Evolutionary conservation across 805 yeast species (phyloP).

Genomic region (Cyberlindnera euphorbiae): DNA sequence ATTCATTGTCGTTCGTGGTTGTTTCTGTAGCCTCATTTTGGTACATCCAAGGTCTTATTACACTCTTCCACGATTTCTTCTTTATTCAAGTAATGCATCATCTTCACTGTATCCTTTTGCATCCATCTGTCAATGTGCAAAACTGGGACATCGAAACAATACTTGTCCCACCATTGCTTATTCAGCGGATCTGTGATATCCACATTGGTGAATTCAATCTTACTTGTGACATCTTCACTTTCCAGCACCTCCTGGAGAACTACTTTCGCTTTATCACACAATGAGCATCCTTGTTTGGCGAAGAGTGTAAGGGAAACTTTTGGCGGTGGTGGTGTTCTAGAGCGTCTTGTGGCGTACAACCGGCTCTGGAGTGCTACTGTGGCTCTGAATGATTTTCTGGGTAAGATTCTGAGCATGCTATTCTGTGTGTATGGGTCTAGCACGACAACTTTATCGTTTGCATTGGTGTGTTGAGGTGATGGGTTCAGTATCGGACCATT

Average conservation of each 20-base stretch:
- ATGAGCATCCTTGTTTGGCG: conserved; percentile 63
- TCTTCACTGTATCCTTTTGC: conserved; percentile 46
- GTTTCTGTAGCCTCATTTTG: background rate
- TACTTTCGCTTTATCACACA: conserved; percentile 61
- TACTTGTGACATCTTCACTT: conserved; percentile 22
- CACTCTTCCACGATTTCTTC: conserved; percentile 52
- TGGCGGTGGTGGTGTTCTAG: too few species aligned
- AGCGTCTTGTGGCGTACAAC: too few species aligned
- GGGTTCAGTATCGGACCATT: too few species aligned
- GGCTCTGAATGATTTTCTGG: background rate
- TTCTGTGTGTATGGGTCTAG: too few species aligned
- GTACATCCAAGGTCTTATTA: conserved; percentile 9
- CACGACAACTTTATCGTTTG: too few species aligned
- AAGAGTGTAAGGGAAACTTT: conserved; percentile 46
- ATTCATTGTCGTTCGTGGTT: too few species aligned
- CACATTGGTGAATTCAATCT: conserved; percentile 35
- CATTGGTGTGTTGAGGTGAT: too few species aligned
- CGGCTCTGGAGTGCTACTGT: too few species aligned
- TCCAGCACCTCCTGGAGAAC: conserved; percentile 42
- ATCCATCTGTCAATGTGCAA: conserved; percentile 54
- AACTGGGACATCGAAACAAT: conserved; percentile 78
- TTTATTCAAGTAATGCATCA: conserved; percentile 63
- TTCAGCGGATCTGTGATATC: conserved; percentile 61
- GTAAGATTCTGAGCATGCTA: conserved; percentile 2
- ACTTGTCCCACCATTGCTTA: conserved; percentile 62